These are phyloP conservation scores for Opeltia flavorubescens DNA, from an alignment of 495 filamentous ascomycete genomes.

Conservation along the genomic window DNA sequence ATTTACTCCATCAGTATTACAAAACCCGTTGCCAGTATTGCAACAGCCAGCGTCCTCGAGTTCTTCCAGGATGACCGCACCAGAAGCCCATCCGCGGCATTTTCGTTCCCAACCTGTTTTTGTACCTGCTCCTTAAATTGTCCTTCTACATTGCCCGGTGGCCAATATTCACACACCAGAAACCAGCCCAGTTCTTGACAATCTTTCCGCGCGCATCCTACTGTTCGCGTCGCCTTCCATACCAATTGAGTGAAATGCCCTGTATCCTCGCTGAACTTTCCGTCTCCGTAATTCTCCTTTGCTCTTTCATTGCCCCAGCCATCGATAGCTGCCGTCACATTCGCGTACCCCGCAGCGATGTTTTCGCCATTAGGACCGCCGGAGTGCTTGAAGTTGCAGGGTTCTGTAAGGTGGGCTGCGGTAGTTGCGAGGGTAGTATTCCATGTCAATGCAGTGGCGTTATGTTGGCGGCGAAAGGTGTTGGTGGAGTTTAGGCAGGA, in stretches of 20 bases:
- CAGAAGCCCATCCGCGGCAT: background rate
- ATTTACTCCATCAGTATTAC: no score
- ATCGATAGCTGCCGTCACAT: slow-evolving; percentile 42
- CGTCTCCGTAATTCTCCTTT: slow-evolving; percentile 42
- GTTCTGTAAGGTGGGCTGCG: slow-evolving; percentile 35
- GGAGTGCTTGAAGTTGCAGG: slow-evolving; percentile 49
- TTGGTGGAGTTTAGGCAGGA: slow-evolving; percentile 47
- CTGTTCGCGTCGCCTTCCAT: slow-evolving; percentile 54
- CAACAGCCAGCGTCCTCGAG: background rate
- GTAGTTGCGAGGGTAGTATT: slow-evolving; percentile 47
- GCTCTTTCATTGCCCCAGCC: slow-evolving; percentile 53
- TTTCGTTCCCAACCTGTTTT: background rate
- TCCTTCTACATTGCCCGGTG: background rate
- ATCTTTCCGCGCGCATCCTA: slow-evolving; percentile 52
- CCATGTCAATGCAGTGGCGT: slow-evolving; percentile 49
- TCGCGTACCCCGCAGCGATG: slow-evolving; percentile 52
- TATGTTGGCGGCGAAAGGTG: slow-evolving; percentile 48
- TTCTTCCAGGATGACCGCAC: background rate
- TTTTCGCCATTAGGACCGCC: slow-evolving; percentile 66
- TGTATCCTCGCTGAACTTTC: slow-evolving; percentile 47
- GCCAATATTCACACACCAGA: background rate
- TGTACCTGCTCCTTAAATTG: background rate
- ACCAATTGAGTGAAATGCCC: slow-evolving; percentile 81
- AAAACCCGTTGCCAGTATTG: background rate
- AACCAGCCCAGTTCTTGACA: slow-evolving; percentile 24